These are phyloP conservation scores for Psilocybe cyanescens DNA, from an alignment of 768 basidiomycete species.

Conservation along the genomic window DNA sequence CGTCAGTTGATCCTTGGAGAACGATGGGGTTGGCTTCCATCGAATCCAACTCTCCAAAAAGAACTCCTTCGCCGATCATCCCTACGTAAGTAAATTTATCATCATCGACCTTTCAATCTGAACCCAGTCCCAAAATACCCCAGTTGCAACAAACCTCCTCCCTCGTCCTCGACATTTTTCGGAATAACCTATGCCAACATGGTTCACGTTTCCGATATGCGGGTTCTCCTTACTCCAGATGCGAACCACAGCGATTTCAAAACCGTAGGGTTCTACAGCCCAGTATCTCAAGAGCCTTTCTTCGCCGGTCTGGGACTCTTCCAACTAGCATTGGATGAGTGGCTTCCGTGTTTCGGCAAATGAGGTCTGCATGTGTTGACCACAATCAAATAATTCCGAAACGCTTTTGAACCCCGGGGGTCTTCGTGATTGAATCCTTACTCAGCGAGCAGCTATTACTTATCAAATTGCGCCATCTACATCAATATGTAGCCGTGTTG, in stretches of 20 bases:
- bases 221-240: slow-evolving; percentile 49
- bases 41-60: slow-evolving; percentile 47
- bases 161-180: slow-evolving; percentile 41
- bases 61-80: slow-evolving; percentile 38
- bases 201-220: slow-evolving; percentile 55
- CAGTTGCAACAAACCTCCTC: slow-evolving; percentile 37
- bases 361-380: neutral
- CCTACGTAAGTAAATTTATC: slow-evolving; percentile 34
- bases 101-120: neutral
- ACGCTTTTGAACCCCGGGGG: too few species aligned
- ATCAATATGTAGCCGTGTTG: neutral
- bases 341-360: slow-evolving; percentile 46
- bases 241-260: slow-evolving; percentile 51
- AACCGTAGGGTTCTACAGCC: slow-evolving; percentile 55
- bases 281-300: slow-evolving; percentile 47
- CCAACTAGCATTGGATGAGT: slow-evolving; percentile 48
- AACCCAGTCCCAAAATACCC: neutral
- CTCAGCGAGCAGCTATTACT: neutral
- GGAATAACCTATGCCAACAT: slow-evolving; percentile 48
- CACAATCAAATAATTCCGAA: neutral
- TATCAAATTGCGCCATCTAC: neutral
- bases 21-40: slow-evolving; percentile 55
- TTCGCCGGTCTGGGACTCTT: slow-evolving; percentile 51
- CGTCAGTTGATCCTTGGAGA: slow-evolving; percentile 52
- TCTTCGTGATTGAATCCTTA: neutral